Evolutionary conservation across 2,329 filamentous ascomycete genomes (phyloP).

Genomic region (Fusarium anthophilum): DNA sequence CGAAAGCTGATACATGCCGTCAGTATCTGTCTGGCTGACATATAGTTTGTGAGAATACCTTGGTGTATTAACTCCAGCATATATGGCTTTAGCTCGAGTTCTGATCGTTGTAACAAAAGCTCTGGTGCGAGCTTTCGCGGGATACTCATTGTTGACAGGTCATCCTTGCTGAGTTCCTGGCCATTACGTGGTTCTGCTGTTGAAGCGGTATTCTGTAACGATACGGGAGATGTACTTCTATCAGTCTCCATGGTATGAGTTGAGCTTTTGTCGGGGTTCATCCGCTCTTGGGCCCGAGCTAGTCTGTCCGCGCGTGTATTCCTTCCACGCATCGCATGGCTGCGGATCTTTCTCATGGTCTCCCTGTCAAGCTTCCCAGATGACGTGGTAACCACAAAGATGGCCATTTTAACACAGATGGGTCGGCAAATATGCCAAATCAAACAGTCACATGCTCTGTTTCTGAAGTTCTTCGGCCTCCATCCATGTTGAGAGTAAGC

Average conservation of each 20-base stretch:
- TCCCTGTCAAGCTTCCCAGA: not conserved
- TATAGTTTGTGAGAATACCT: not conserved
- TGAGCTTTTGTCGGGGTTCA: accelerated
- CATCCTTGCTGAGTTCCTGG: accelerated
- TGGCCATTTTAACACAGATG: accelerated
- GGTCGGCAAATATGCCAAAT: too few species aligned
- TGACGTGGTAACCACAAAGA: not conserved
- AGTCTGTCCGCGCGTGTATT: not conserved
- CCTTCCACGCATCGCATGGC: not conserved
- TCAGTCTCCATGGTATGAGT: not conserved
- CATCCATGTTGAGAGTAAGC: not conserved
- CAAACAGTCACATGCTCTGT: not conserved
- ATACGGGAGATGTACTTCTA: accelerated
- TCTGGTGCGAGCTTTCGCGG: not conserved
- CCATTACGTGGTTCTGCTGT: accelerated
- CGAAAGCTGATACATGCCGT: not conserved
- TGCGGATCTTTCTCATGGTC: not conserved
- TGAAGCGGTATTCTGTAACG: accelerated
- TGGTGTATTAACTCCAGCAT: not conserved
- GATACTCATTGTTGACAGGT: not conserved
- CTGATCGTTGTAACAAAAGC: not conserved
- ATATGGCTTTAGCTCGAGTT: not conserved
- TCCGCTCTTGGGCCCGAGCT: not conserved
- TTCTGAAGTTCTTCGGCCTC: accelerated
- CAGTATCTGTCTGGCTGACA: not conserved